Percentiles rank a stretch among this genome's conserved stretches.
These are phyloP conservation scores for Liquidambar formosana DNA, from an alignment of 164 flowering plant genomes.

Conservation along the genomic window DNA sequence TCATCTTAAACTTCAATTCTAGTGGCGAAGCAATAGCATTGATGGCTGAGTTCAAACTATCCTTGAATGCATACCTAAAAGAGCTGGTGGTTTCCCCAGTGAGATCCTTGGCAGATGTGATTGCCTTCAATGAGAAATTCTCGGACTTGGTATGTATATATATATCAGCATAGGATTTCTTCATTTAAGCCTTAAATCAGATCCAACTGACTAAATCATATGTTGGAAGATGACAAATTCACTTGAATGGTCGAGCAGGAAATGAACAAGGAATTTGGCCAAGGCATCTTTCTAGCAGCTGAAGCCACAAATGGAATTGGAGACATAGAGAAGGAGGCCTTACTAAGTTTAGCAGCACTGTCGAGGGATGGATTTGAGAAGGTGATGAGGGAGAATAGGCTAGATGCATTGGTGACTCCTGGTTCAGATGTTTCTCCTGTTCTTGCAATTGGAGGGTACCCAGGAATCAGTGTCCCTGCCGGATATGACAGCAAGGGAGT, in stretches of 20 bases:
- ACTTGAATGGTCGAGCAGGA: slow-evolving; percentile 13
- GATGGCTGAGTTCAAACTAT: slow-evolving; percentile 27
- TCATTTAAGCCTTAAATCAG: not conserved
- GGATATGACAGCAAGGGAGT: slow-evolving; percentile 41
- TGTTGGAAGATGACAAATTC: no score
- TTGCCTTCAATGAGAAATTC: slow-evolving; percentile 47
- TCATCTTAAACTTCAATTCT: no score
- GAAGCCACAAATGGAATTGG: slow-evolving; percentile 25
- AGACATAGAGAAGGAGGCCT: slow-evolving; percentile 13
- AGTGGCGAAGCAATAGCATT: slow-evolving; percentile 12
- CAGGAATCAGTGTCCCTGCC: slow-evolving; percentile 57
- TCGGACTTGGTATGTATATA: slow-evolving; percentile 33
- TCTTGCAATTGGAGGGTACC: slow-evolving; percentile 53
- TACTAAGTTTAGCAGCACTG: slow-evolving; percentile 20
- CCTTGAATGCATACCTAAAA: slow-evolving; percentile 27
- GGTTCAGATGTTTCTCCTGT: slow-evolving; percentile 2
- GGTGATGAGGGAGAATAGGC: slow-evolving; percentile 34
- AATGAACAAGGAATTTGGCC: slow-evolving; percentile 27
- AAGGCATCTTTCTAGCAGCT: slow-evolving; percentile 11
- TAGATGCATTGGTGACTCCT: slow-evolving; percentile 54
- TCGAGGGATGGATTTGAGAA: slow-evolving; percentile 38
- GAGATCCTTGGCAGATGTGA: slow-evolving; percentile 51
- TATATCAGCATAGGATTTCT: not conserved
- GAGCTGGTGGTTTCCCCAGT: slow-evolving; percentile 45
- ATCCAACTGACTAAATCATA: not conserved